A percentile compares a stretch with the other conserved stretches of the same genome.
phyloP scores from a whole-genome alignment of 2,329 filamentous ascomycete species.

The Trichophyton benhamiae region DNA sequence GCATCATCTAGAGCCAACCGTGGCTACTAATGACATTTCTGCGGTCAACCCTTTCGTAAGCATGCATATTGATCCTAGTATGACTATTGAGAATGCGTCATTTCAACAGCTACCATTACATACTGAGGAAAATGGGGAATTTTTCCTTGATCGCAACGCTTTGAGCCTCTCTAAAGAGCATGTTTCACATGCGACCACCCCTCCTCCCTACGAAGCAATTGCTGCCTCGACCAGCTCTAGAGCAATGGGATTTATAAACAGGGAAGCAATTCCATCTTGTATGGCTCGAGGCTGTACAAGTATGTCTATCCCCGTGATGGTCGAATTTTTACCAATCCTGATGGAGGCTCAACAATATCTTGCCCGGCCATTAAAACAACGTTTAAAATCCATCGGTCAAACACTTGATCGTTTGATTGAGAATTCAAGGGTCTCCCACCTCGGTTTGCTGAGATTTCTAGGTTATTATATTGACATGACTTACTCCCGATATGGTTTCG shows the following conservation, averaged over 20 bases:
- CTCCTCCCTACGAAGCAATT: slow-evolving; percentile 33
- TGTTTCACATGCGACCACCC: slow-evolving; percentile 28
- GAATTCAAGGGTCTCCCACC: slow-evolving; percentile 31
- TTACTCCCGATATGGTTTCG: slow-evolving; percentile 45
- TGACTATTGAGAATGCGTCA: background rate
- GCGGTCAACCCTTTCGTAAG: slow-evolving; percentile 12
- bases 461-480: slow-evolving; percentile 47
- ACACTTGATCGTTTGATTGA: slow-evolving; percentile 31
- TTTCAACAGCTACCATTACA: background rate
- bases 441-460: slow-evolving; percentile 33
- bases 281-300: slow-evolving; percentile 22
- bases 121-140: slow-evolving; percentile 15
- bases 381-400: slow-evolving; percentile 27
- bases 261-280: slow-evolving; percentile 25
- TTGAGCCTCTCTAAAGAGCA: slow-evolving; percentile 27
- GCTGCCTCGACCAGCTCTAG: slow-evolving; percentile 33
- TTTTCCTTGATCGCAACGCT: slow-evolving; percentile 30
- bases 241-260: slow-evolving; percentile 29
- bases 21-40: background rate
- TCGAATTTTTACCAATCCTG: slow-evolving; percentile 33
- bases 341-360: slow-evolving; percentile 23
- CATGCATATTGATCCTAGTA: slow-evolving; percentile 8
- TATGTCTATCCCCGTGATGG: slow-evolving; percentile 28
- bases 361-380: slow-evolving; percentile 19
- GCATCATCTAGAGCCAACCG: background rate